Base-by-base conservation (phyloP, 1,284 basidiomycete genomes). In the Peniophora sp. region DNA sequence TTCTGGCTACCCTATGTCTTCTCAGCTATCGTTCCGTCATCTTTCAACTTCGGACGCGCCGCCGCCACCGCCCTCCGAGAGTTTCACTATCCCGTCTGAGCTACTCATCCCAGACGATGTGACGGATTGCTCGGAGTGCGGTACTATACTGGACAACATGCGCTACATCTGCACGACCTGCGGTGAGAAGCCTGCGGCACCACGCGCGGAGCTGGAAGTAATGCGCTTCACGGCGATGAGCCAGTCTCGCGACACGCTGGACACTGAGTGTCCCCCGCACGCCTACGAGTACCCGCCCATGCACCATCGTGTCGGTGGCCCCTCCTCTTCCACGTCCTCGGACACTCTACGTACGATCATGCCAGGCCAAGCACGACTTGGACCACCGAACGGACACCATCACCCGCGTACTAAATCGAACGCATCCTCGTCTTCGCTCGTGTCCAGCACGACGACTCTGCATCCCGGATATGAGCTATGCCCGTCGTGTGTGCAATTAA, bases 81-180 rank as follows among this genome's bases (percentile, higher is more conserved):
- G 68, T 67, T 9, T 66, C 69, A 11, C 59, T 64, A 22, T 74
- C 65, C 23, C 66, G 70, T 0, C 79, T 81, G 14, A 81, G 11
- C 41, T 58, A 22, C 56, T 57, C 19, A 48, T 87, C 2, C 78
- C 80, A 1, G 76, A 79, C 16, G 73, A 80, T 32, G 79, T 90
- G 3, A 89, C 89, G 0, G 79, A 82, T 54, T 95, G 92, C 65
- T 92, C 90, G 0, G 78, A 81, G 25, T 96, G 92, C 59, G 86
- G 86, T 14, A 64, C 76, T 0, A 61, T 82, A 3, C 71, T 96
- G 9, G 85, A 92, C 52, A 75, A 81, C 19, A 83, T 94, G 65
- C 83, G 89, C 47, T 95, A 95, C 62, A 84, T 93, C 14, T 96
- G 92, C 61, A 78, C 83, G 6, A 85, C 83, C 20, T 95, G 92